Evolutionary conservation across 2,329 filamentous ascomycete genomes (phyloP).

Genomic region (Verticillium zaregamsianum): DNA sequence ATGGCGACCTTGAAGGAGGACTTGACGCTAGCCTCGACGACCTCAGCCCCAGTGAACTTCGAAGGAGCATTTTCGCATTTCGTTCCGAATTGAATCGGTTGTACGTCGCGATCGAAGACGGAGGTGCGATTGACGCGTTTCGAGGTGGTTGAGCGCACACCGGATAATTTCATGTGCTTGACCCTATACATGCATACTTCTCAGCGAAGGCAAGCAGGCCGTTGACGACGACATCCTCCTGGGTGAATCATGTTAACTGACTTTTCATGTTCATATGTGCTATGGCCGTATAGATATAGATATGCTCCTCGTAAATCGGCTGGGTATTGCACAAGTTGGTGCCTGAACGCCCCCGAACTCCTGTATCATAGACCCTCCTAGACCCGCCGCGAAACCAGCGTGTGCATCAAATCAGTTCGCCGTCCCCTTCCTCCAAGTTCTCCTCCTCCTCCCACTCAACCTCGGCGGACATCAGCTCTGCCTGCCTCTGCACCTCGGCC

Average conservation of each 20-base stretch:
- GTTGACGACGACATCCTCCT: not conserved
- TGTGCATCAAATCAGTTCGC: slow-evolving; percentile 39
- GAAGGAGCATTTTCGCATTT: not conserved
- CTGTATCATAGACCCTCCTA: not conserved
- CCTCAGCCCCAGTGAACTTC: not conserved
- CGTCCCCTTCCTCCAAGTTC: slow-evolving; percentile 46
- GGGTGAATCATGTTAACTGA: not conserved
- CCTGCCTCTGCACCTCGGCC: slow-evolving; percentile 63
- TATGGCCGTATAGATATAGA: not conserved
- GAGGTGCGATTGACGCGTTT: not conserved
- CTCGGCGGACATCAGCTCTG: slow-evolving; percentile 45
- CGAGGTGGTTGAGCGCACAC: not conserved
- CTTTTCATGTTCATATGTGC: not conserved
- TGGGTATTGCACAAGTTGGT: not conserved
- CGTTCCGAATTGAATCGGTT: not conserved
- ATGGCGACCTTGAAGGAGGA: not conserved
- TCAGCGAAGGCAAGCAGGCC: not conserved
- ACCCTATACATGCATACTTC: not conserved
- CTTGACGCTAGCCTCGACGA: not conserved
- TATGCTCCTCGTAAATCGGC: not conserved
- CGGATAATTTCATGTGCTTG: not conserved
- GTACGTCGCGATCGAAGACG: not conserved
- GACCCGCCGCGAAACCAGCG: not conserved
- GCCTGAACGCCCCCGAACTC: not conserved
- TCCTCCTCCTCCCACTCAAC: slow-evolving; percentile 62